Evolutionary conservation across 2,329 filamentous ascomycete species (phyloP).

Genomic region (Magnaporthiopsis rhizophila): DNA sequence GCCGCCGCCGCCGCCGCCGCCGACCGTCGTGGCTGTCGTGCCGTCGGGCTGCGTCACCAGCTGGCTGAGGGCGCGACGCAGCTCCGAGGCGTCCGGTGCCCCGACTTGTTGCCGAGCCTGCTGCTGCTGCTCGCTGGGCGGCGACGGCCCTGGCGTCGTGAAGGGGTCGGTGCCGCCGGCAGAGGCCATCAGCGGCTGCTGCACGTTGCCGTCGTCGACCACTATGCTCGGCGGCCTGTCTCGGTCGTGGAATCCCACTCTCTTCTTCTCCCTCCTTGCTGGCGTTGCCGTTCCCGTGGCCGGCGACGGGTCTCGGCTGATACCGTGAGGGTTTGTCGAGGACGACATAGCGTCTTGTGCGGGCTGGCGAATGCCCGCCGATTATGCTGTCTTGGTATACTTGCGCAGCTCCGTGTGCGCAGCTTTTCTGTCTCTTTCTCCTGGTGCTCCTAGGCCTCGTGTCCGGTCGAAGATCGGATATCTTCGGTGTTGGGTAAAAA

Average conservation of each 20-base stretch:
- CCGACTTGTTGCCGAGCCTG: neutral
- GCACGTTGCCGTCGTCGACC: constrained; percentile 1
- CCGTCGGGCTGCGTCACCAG: neutral
- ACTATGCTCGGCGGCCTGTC: constrained; percentile 4
- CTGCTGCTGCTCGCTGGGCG: neutral
- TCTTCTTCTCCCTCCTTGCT: constrained; percentile 6
- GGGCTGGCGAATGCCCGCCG: neutral
- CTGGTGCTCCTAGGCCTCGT: neutral
- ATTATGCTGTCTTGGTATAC: neutral
- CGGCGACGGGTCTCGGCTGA: constrained; percentile 2
- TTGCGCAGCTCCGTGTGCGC: neutral
- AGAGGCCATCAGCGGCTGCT: neutral
- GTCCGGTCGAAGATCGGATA: neutral
- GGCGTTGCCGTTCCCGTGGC: neutral
- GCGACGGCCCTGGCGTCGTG: neutral
- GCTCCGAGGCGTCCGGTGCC: constrained; percentile 6
- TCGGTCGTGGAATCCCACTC: constrained; percentile 5
- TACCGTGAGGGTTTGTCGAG: neutral
- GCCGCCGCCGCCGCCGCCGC: neutral
- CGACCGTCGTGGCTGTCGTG: neutral
- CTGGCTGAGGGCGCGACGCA: constrained; percentile 5
- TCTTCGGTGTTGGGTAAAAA: neutral
- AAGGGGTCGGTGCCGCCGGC: constrained; percentile 2
- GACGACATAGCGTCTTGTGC: constrained; percentile 1
- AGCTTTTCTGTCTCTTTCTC: neutral